Evolutionary conservation across 371 early-diverging fungal genomes (phyloP), one percentile per base, ranked within the genome.

Genomic region (Mortierella sp.): DNA sequence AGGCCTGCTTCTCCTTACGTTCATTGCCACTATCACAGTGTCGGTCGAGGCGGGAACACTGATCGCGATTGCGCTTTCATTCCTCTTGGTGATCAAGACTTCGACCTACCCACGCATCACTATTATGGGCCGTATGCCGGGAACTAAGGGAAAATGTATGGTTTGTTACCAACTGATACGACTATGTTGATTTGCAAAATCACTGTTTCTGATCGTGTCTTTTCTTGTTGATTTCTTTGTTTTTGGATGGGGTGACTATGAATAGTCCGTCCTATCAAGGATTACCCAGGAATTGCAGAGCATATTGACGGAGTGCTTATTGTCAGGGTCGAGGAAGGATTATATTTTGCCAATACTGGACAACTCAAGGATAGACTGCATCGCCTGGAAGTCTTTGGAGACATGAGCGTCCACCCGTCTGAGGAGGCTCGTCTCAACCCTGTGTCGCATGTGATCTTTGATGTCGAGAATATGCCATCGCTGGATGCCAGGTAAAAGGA

Each of bases 291-390:
- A 28, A 80, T 83, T 31, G 86, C 90, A 4, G 92, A 93, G 64
- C 91, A 91, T 37, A 82, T 95, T 26, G 90, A 93, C 66, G 95
- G 93, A 12, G 89, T 89, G 21, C 79, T 97, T 32, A 87, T 98
- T 60, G 89, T 98, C 57, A 86, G 91, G 50, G 86, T 98, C 28
- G 94, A 96, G 57, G 98, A 98, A 64, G 89, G 92, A 0, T 80
- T 98, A 27, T 95, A 92, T 73, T 98, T 98, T 84, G 97, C 97
- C 44, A 98, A 98, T 73, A 90, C 93, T 46, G 97, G 96, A 2
- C 95, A 97, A 83, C 81, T 98, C 54, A 93, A 93, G 76, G 97
- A 97, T 50, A 87, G 97, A 28, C 83, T 98, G 48, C 88, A 93
- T 46, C 90, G 98, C 30, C 80, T 96, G 43, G 98, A 97, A 70